phyloP scores from a whole-genome alignment of 164 flowering plant species.

The Vitis cinerea region DNA sequence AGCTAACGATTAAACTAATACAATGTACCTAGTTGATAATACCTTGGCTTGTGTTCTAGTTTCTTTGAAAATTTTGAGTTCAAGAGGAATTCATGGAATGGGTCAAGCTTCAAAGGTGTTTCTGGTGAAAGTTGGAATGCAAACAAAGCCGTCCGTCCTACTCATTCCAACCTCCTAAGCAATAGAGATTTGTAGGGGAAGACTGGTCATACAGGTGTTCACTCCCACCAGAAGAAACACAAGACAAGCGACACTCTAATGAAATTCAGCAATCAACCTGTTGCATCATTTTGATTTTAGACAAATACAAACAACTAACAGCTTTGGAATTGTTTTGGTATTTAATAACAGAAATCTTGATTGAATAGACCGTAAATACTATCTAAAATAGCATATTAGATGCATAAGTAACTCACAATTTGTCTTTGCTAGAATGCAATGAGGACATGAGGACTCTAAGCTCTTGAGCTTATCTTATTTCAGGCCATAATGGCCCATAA shows the following conservation, averaged over 20 bases:
- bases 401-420: neutral
- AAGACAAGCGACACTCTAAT: too few relatives aligned
- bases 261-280: too few relatives aligned
- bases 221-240: too few relatives aligned
- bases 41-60: neutral
- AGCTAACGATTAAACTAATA: too few relatives aligned
- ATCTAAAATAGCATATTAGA: neutral
- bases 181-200: constrained; percentile 3
- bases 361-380: neutral
- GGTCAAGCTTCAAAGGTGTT: neutral
- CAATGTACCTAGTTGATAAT: too few relatives aligned
- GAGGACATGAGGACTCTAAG: too few relatives aligned
- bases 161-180: constrained; percentile 7
- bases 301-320: too few relatives aligned
- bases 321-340: too few relatives aligned
- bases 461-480: too few relatives aligned
- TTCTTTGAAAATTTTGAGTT: neutral
- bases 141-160: constrained; percentile 11
- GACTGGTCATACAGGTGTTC: neutral
- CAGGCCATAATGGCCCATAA: too few relatives aligned
- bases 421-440: too few relatives aligned
- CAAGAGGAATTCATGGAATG: neutral
- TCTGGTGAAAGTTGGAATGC: neutral
- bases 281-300: too few relatives aligned
- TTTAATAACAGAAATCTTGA: neutral